A percentile compares a stretch with the other conserved stretches of the same genome.
phyloP scores from a whole-genome alignment of 192 early-diverging fungal species.

The Rhizophagus prolifer region DNA sequence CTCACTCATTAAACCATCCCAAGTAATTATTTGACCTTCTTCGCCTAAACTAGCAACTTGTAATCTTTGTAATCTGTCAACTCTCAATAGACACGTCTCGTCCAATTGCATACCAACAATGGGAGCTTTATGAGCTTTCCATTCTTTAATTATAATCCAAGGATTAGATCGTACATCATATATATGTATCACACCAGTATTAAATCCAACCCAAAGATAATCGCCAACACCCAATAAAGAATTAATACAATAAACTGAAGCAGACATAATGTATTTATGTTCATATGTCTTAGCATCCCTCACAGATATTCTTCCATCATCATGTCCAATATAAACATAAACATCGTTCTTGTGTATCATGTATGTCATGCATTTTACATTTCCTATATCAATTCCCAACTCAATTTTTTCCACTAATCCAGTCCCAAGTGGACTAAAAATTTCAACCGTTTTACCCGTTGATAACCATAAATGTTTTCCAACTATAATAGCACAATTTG shows the following conservation, averaged over 20 bases:
- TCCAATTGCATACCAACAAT: constrained; percentile 53
- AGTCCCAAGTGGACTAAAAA: constrained; percentile 47
- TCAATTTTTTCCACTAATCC: constrained; percentile 36
- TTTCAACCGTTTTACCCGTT: constrained; percentile 56
- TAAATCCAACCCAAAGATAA: constrained; percentile 74
- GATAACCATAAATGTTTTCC: constrained; percentile 61
- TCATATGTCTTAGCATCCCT: constrained; percentile 58
- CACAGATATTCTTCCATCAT: constrained; percentile 75
- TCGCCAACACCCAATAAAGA: constrained; percentile 61
- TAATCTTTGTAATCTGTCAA: constrained; percentile 49
- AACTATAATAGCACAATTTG: constrained; percentile 51
- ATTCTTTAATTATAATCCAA: constrained; percentile 62
- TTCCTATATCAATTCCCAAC: constrained; percentile 52
- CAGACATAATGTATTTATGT: constrained; percentile 51
- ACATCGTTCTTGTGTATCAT: constrained; percentile 50
- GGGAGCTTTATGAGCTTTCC: constrained; percentile 59
- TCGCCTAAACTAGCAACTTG: constrained; percentile 63
- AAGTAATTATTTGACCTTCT: constrained; percentile 65
- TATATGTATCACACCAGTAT: constrained; percentile 76
- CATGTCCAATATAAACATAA: constrained; percentile 73
- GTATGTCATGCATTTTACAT: constrained; percentile 58
- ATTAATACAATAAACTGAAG: constrained; percentile 66
- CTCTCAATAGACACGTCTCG: constrained; percentile 49
- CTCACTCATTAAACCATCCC: constrained; percentile 73
- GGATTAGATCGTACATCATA: constrained; percentile 52